Conservation (phyloP, 768 basidiomycete genomes). For the Polyporus arcularius region DNA sequence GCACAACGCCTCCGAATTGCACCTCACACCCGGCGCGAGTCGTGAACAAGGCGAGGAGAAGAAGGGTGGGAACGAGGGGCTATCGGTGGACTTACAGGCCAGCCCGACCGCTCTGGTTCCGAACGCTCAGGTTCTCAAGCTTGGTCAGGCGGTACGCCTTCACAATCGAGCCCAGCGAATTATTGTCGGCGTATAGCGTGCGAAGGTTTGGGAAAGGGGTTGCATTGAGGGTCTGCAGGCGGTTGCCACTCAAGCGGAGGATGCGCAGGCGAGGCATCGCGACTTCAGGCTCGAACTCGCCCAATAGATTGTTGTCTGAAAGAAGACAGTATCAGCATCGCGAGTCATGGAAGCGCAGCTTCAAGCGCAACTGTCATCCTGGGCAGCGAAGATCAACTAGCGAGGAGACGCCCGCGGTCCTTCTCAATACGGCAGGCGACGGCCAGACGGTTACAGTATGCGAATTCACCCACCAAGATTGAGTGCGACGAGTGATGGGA, state of each 20-base stretch:
- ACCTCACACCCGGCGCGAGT: background rate
- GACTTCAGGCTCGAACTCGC: conserved; percentile 52
- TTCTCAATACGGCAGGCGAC: conserved; percentile 13
- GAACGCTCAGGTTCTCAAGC: conserved; percentile 88
- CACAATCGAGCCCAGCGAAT: conserved; percentile 52
- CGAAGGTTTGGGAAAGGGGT: conserved; percentile 69
- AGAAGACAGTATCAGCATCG: conserved; percentile 11
- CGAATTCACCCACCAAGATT: conserved; percentile 72
- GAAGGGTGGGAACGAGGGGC: conserved; percentile 22
- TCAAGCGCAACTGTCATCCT: conserved; percentile 8
- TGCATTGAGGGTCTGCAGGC: conserved; percentile 62
- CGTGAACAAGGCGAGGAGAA: background rate
- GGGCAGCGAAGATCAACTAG: conserved; percentile 5
- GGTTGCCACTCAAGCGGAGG: conserved; percentile 83
- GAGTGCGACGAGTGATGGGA: conserved; percentile 67
- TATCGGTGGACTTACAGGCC: conserved; percentile 60
- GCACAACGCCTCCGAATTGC: background rate
- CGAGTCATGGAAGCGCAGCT: background rate
- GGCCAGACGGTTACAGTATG: conserved; percentile 4
- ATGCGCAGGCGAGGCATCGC: conserved; percentile 74
- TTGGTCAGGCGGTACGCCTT: conserved; percentile 61
- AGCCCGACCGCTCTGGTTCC: conserved; percentile 76
- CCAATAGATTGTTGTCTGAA: conserved; percentile 74
- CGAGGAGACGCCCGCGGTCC: background rate
- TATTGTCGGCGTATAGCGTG: conserved; percentile 92